phyloP scores from a whole-genome alignment of 495 filamentous ascomycete genomes.

The Aspergillus coremiiformis region DNA sequence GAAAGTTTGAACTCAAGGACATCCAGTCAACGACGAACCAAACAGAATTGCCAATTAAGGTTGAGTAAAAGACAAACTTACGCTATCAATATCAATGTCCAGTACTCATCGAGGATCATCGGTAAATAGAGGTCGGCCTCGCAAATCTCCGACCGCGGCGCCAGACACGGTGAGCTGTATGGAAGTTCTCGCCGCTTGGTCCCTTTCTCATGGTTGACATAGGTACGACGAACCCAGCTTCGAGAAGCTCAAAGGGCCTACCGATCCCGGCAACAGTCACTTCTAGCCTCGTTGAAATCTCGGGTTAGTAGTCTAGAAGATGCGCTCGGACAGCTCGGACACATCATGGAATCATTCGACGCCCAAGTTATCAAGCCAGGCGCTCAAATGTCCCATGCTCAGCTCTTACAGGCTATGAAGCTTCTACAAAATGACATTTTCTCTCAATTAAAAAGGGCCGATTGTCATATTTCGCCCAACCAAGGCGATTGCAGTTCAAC shows the following conservation, averaged over 20 bases:
- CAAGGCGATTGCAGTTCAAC: background rate
- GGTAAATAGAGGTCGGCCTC: background rate
- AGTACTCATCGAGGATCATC: background rate
- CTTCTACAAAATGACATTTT: constrained; percentile 9
- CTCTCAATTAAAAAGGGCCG: constrained; percentile 3
- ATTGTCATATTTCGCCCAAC: background rate
- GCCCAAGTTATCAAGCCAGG: constrained; percentile 3
- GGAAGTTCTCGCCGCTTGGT: background rate
- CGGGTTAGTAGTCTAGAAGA: constrained; percentile 14
- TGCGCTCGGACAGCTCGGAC: constrained; percentile 8
- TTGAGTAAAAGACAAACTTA: background rate
- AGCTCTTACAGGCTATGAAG: constrained; percentile 7
- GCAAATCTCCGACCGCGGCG: background rate
- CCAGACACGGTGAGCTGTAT: background rate
- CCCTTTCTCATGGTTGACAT: background rate
- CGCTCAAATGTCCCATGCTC: constrained; percentile 2
- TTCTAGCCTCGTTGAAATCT: constrained; percentile 10
- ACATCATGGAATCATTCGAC: constrained; percentile 8
- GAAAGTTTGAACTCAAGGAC: background rate
- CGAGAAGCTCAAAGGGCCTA: constrained; percentile 19
- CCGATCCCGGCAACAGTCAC: constrained; percentile 16
- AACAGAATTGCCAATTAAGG: background rate
- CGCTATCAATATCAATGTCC: background rate
- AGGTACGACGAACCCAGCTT: constrained; percentile 13
- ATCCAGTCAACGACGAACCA: background rate